Evolutionary conservation across 352 stramenopile species (phyloP), one percentile per base, ranked within the genome.

Genomic region (Globisporangium nunn): DNA sequence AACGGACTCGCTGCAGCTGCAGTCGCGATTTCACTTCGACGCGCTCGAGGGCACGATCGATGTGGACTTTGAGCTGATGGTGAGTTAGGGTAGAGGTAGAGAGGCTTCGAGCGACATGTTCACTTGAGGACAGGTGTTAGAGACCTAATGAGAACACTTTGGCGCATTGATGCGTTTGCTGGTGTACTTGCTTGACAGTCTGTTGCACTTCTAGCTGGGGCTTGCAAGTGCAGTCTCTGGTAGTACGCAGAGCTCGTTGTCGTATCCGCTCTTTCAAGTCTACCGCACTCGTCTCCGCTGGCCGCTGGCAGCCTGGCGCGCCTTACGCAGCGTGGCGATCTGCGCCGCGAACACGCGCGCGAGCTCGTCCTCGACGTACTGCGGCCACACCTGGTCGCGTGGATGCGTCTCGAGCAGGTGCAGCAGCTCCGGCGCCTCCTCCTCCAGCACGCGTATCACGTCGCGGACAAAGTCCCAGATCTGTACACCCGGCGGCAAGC

Each of bases 31-130:
- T 48, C 56, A 59, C 43, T 89, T 89, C 48, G 71, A 74, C 56
- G 74, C 76, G 8, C 29, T 84, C 14, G 78, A 88, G 65, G 78
- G 78, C 52, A 84, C 73, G 35, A 68, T 88, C 28, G 61, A 77
- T 15, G 54, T 88, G 18, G 70, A 65, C 48, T 84, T 88, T 57
- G 69, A 62, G 29, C 50, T 70, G 10, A 62, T 61, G 8, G 28
- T 49, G 33, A 37, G 33, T 5, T 5, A 37, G 33, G 33, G 33
- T 2, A 48, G n/a, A 23, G 23, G 23, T 48, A n/a, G 43, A 48
- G n/a, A 48, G 43, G 44, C 17, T 8, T 30, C 23, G 23, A 23
- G 23, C 23, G 23, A 23, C 23, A 23, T 23, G 23, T 23, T 23
- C 23, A 23, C 23, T 23, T 23, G 23, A 23, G 23, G 23, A 23